These are phyloP conservation scores for Saccharomyces hybrid DNA, from an alignment of 1,139 yeast genomes.

Conservation along the genomic window DNA sequence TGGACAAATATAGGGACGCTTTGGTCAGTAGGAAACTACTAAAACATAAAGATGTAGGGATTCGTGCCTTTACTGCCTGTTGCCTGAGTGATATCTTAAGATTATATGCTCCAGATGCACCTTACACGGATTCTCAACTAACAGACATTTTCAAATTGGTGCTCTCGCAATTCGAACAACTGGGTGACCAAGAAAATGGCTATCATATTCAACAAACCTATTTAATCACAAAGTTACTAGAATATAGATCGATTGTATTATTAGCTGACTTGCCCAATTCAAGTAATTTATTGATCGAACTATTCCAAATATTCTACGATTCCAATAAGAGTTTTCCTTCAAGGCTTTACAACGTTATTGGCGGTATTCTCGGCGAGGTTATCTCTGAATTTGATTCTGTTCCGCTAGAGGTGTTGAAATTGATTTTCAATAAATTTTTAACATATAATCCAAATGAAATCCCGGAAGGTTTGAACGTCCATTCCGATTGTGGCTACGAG, in stretches of 20 bases:
- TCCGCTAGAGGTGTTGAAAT: constrained; percentile 55
- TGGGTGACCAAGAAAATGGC: constrained; percentile 54
- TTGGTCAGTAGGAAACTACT: constrained; percentile 53
- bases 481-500: constrained; percentile 52
- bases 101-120: constrained; percentile 86
- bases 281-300: constrained; percentile 43
- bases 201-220: constrained; percentile 62
- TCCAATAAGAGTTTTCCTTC: constrained; percentile 36
- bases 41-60: constrained; percentile 57
- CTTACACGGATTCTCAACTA: constrained; percentile 60
- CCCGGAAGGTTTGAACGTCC: constrained; percentile 29
- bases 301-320: constrained; percentile 61
- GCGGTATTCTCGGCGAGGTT: constrained; percentile 69
- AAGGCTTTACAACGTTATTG: constrained; percentile 50
- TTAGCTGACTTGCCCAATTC: constrained; percentile 69
- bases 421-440: constrained; percentile 44
- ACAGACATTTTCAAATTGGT: constrained; percentile 57
- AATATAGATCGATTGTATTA: constrained; percentile 70
- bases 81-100: constrained; percentile 71
- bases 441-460: constrained; percentile 30
- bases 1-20: constrained; percentile 43
- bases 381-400: constrained; percentile 64
- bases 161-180: constrained; percentile 51
- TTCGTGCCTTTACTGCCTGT: constrained; percentile 66
- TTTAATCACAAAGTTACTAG: constrained; percentile 62